phyloP scores from a whole-genome alignment of 2,329 filamentous ascomycete species.

The Nemania sp. region DNA sequence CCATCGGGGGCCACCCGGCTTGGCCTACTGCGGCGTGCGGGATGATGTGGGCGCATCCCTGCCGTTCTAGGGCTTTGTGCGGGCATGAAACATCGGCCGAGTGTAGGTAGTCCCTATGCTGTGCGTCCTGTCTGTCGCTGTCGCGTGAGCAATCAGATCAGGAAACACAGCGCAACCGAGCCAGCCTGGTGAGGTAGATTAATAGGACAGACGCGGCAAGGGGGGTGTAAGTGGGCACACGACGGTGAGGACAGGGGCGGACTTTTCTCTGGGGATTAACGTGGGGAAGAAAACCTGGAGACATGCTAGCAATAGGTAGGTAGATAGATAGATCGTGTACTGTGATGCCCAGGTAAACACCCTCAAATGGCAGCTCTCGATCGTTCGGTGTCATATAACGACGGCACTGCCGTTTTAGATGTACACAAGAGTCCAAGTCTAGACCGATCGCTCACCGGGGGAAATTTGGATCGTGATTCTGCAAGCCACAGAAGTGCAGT shows the following conservation, averaged over 20 bases:
- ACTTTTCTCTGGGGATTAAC: conserved; percentile 25
- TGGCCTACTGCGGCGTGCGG: conserved; percentile 32
- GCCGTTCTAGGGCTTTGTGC: conserved; percentile 6
- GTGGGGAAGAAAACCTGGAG: conserved; percentile 40
- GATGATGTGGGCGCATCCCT: conserved; percentile 27
- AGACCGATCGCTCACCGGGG: conserved; percentile 22
- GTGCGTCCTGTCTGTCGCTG: conserved; percentile 17
- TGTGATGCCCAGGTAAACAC: conserved; percentile 2
- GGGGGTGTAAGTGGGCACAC: conserved; percentile 29
- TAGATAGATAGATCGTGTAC: conserved; percentile 6
- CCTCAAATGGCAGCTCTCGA: conserved; percentile 19
- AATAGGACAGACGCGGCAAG: conserved; percentile 29
- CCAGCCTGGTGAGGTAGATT: conserved; percentile 11
- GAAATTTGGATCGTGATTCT: conserved; percentile 16
- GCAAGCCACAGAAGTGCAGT: conserved; percentile 26
- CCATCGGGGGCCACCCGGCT: conserved; percentile 26
- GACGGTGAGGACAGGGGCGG: conserved; percentile 26
- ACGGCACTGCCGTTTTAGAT: conserved; percentile 29
- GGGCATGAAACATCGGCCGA: conserved; percentile 17
- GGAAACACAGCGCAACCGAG: conserved; percentile 7
- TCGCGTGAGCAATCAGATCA: conserved; percentile 33
- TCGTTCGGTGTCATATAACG: conserved; percentile 20
- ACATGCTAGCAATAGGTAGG: conserved; percentile 3
- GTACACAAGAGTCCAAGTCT: conserved; percentile 22
- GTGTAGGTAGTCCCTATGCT: conserved; percentile 1